Conservation (phyloP, 2,329 filamentous ascomycete species). For the Ampelomyces quisqualis region DNA sequence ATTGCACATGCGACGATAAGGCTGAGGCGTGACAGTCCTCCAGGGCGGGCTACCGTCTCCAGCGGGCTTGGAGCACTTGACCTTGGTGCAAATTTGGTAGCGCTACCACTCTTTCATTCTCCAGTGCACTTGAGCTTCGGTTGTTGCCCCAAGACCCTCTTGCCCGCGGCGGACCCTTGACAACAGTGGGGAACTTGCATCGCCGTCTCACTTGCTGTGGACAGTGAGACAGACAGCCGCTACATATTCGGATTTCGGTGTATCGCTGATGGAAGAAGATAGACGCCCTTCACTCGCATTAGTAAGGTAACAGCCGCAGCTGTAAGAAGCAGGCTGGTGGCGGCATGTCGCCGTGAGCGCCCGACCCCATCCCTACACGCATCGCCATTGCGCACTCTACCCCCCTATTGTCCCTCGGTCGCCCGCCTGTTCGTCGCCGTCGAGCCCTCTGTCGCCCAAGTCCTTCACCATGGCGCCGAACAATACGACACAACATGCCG, state of each 20-base stretch:
- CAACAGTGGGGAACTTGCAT: constrained; percentile 1
- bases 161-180: constrained; percentile 1
- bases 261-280: background rate
- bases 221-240: constrained; percentile 9
- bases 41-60: constrained; percentile 7
- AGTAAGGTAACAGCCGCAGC: constrained; percentile 2
- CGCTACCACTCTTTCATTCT: too few relatives aligned
- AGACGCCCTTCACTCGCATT: constrained; percentile 5
- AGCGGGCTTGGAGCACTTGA: constrained; percentile 1
- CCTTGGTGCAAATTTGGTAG: background rate
- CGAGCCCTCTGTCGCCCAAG: background rate
- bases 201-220: constrained; percentile 9
- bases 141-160: too few relatives aligned
- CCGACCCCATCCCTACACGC: constrained; percentile 12
- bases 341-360: constrained; percentile 33
- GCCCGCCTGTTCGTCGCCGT: constrained; percentile 4
- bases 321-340: constrained; percentile 16
- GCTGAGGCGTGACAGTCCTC: constrained; percentile 10
- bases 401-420: too few relatives aligned
- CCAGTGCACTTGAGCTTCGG: background rate
- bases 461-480: constrained; percentile 17
- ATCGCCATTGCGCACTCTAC: constrained; percentile 1
- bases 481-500: constrained; percentile 8
- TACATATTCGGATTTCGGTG: background rate
- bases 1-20: constrained; percentile 7